Percentiles rank a stretch among this genome's conserved stretches.
These are phyloP conservation scores for Trifolium subterraneum DNA, from an alignment of 306 rosid species.

Conservation along the genomic window DNA sequence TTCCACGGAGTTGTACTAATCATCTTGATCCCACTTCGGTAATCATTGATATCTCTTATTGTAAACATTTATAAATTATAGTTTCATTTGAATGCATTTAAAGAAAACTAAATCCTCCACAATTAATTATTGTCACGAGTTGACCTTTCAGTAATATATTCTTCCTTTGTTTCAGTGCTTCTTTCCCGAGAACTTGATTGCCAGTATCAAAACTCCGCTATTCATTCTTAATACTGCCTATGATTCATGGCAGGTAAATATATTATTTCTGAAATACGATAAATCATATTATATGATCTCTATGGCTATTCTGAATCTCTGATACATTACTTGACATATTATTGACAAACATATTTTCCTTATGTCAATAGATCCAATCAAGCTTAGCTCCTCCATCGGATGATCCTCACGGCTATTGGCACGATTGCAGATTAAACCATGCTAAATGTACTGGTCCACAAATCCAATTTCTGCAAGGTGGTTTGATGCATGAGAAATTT, in stretches of 20 bases:
- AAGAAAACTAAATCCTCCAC: constrained; percentile 9
- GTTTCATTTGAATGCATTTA: constrained; percentile 40
- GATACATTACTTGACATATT: background rate
- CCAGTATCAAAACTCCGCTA: constrained; percentile 70
- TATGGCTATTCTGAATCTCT: background rate
- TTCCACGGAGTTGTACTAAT: constrained; percentile 67
- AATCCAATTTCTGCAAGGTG: constrained; percentile 84
- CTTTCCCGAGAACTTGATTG: constrained; percentile 87
- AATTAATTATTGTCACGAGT: constrained; percentile 30
- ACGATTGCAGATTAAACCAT: constrained; percentile 73
- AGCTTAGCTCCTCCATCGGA: constrained; percentile 85
- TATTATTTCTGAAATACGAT: constrained; percentile 20
- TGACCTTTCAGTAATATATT: constrained; percentile 22
- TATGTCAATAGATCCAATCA: constrained; percentile 70
- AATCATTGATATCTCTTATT: constrained; percentile 36
- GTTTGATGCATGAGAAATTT: constrained; percentile 33
- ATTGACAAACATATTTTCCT: constrained; percentile 18
- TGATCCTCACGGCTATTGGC: constrained; percentile 88
- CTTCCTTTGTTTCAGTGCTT: constrained; percentile 67
- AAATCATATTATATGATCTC: background rate
- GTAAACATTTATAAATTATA: constrained; percentile 14
- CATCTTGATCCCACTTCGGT: constrained; percentile 89
- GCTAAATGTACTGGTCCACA: constrained; percentile 65
- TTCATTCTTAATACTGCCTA: constrained; percentile 89
- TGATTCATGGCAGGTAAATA: constrained; percentile 92